Conservation (phyloP, 2,329 filamentous ascomycete species). For the Botryotinia calthae region DNA sequence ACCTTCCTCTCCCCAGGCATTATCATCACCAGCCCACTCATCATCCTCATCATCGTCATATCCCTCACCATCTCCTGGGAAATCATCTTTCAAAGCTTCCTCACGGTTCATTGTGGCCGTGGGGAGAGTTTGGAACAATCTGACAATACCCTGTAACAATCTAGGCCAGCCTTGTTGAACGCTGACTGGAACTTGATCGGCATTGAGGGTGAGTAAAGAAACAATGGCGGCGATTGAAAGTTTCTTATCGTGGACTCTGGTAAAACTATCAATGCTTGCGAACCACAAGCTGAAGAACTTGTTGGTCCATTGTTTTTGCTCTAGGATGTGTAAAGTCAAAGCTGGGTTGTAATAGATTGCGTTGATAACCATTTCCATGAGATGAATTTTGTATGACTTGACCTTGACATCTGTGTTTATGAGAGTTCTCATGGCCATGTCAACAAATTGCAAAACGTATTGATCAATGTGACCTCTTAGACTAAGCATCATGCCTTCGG, state of each 20-base stretch:
- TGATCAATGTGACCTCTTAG: conserved; percentile 84
- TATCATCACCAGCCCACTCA: conserved; percentile 74
- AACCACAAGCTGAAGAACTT: conserved; percentile 99
- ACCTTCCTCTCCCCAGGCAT: conserved; percentile 71
- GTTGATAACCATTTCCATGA: conserved; percentile 99
- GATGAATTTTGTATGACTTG: conserved; percentile 90
- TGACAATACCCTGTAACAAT: conserved; percentile 77
- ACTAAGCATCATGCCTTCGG: conserved; percentile 95
- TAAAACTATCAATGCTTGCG: conserved; percentile 89
- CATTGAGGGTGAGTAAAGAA: conserved; percentile 73
- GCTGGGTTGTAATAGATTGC: conserved; percentile 94
- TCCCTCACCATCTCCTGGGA: conserved; percentile 60
- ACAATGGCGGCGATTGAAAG: conserved; percentile 93
- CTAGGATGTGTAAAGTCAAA: conserved; percentile 81
- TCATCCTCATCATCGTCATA: conserved; percentile 73
- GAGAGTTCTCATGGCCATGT: conserved; percentile 82
- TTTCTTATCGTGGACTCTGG: conserved; percentile 97
- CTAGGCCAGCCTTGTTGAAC: conserved; percentile 95
- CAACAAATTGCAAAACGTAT: conserved; percentile 82
- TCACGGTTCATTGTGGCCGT: conserved; percentile 87
- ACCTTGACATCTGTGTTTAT: conserved; percentile 74
- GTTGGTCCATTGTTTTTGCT: conserved; percentile 91
- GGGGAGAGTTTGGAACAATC: conserved; percentile 88
- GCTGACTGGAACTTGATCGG: conserved; percentile 82
- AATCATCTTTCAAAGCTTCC: conserved; percentile 87